Evolutionary conservation across 139 green algal genomes (phyloP).

Genomic region (Picochlorum sp.): DNA sequence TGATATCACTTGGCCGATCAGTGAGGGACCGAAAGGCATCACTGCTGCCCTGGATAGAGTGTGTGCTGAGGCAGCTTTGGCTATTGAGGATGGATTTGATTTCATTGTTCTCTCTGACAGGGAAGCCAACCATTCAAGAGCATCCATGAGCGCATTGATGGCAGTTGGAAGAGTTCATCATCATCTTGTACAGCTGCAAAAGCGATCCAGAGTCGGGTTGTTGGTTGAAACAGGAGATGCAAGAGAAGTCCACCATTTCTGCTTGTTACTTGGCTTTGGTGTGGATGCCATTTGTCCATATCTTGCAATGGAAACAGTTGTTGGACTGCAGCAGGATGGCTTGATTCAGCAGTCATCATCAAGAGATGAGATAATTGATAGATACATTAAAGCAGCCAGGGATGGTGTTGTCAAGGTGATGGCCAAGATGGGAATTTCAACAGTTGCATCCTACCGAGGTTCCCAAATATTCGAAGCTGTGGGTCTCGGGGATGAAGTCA

Average conservation of each 20-base stretch:
- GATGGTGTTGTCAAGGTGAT: conserved; percentile 69
- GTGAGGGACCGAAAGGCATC: conserved; percentile 63
- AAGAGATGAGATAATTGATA: conserved; percentile 46
- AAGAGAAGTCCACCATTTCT: conserved; percentile 85
- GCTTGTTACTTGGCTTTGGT: conserved; percentile 84
- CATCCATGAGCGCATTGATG: conserved; percentile 72
- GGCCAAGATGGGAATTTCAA: conserved; percentile 96
- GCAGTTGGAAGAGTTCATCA: conserved; percentile 83
- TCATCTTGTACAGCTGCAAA: conserved; percentile 61
- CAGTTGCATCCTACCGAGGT: conserved; percentile 92
- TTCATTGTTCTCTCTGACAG: conserved; percentile 76
- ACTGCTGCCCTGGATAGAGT: conserved; percentile 62
- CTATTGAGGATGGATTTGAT: conserved; percentile 65
- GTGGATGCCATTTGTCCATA: conserved; percentile 91
- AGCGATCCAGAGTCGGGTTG: conserved; percentile 60
- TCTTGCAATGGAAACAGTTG: conserved; percentile 80
- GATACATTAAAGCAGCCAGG: conserved; percentile 72
- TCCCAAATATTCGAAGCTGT: conserved; percentile 95
- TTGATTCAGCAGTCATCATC: conserved; percentile 43
- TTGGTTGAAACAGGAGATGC: conserved; percentile 76
- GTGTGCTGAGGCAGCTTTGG: conserved; percentile 54
- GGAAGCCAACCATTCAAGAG: conserved; percentile 40
- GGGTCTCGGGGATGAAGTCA: conserved; percentile 69
- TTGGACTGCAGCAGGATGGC: conserved; percentile 62
- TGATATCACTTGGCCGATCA: conserved; percentile 74